Evolutionary conservation across 345 rosid genomes (phyloP).

Genomic region (Rubroshorea leprosula): DNA sequence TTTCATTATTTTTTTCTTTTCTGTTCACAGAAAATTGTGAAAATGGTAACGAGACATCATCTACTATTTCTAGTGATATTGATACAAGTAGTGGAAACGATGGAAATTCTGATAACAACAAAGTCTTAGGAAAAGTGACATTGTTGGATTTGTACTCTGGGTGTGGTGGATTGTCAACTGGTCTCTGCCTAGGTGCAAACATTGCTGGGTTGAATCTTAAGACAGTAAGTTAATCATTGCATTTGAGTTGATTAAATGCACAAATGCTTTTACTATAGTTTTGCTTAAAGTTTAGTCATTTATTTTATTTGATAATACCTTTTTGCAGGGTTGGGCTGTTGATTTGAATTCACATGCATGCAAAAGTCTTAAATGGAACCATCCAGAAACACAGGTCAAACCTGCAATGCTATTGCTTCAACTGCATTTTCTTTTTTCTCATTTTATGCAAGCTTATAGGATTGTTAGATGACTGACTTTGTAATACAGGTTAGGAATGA

Average conservation of each 20-base stretch:
- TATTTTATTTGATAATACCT: neutral
- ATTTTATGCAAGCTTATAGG: neutral
- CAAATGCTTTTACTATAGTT: neutral
- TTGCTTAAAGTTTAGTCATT: neutral
- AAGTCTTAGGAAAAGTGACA: conserved; percentile 19
- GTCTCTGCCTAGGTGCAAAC: conserved; percentile 66
- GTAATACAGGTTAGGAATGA: conserved; percentile 58
- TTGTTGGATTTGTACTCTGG: conserved; percentile 74
- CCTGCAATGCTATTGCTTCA: neutral
- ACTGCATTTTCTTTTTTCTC: neutral
- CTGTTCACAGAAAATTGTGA: conserved; percentile 24
- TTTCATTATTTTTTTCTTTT: neutral
- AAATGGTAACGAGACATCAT: conserved; percentile 34
- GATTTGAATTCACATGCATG: conserved; percentile 56
- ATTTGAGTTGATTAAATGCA: neutral
- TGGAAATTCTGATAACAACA: conserved; percentile 11
- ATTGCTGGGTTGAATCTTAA: conserved; percentile 46
- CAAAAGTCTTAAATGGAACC: conserved; percentile 50
- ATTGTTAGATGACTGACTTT: neutral
- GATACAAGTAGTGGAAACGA: conserved; percentile 16
- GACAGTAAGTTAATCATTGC: conserved; percentile 36
- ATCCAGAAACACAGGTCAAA: conserved; percentile 51
- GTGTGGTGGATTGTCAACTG: conserved; percentile 91
- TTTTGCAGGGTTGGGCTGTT: conserved; percentile 67
- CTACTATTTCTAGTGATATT: conserved; percentile 46